These are phyloP conservation scores for Aspergillus heteromorphus DNA, from an alignment of 495 filamentous ascomycete genomes.

Conservation along the genomic window DNA sequence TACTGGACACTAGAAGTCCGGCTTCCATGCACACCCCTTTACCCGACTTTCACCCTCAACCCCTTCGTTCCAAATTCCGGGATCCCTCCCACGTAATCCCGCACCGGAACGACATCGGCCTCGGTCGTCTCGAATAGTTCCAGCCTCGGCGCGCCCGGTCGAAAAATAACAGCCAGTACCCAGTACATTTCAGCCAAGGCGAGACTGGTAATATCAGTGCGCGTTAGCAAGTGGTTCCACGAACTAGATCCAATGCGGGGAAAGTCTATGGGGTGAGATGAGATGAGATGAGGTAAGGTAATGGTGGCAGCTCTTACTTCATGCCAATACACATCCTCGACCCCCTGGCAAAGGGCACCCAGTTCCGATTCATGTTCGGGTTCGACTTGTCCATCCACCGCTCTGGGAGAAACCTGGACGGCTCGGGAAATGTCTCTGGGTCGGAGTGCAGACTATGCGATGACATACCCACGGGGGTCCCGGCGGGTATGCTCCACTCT, in stretches of 20 bases:
- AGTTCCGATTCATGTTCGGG: conserved; percentile 9
- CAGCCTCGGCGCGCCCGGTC: neutral
- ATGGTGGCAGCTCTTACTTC: too few species aligned
- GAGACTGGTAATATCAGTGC: neutral
- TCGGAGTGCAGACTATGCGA: too few species aligned
- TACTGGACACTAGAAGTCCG: too few species aligned
- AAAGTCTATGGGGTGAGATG: neutral
- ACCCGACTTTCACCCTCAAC: too few species aligned
- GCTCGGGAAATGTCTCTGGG: too few species aligned
- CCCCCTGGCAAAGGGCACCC: conserved; percentile 3
- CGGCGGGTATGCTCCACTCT: too few species aligned
- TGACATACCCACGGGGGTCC: too few species aligned
- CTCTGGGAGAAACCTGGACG: too few species aligned
- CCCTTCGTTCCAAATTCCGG: neutral
- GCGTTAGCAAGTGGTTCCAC: neutral
- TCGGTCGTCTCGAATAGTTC: conserved; percentile 4
- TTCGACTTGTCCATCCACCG: too few species aligned
- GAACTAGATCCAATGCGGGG: neutral
- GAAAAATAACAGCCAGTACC: conserved; percentile 1
- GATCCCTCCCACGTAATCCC: neutral
- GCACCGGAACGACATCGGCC: neutral
- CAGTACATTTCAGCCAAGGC: conserved; percentile 4
- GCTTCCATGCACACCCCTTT: too few species aligned
- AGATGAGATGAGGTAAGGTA: too few species aligned
- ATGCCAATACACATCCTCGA: conserved; percentile 7